Base-by-base conservation (phyloP, 176 grass and related monocot species). In the Zea luxurians region DNA sequence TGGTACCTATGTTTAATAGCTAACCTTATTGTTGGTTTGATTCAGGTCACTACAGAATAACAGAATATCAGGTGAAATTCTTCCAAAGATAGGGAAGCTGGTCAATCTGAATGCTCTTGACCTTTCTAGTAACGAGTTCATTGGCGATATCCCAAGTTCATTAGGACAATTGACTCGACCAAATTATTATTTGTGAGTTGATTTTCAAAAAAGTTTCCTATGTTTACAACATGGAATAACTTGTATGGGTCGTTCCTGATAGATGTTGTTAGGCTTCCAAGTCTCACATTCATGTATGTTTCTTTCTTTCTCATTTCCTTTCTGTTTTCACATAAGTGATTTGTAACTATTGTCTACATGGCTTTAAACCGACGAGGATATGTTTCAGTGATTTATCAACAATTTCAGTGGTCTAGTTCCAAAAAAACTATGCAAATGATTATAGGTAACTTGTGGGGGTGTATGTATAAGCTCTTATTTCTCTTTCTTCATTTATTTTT, bases 271-370 rank as follows among this genome's bases (percentile, higher is more conserved):
- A 92, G 85, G 85, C 92, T 95, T 86, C 77, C 81, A 81, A 87
- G 89, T 78, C 92, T 99, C 79, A 87, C 91, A 84, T 99, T 99
- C 86, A 86, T 99, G 96, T 99, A 92, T 70, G 96, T 90, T 76
- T 52, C 80, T 62, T 27, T 27, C 27, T 27, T 68, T 66, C 45
- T 59, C 15, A 61, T 83, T 71, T 71, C n/a, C 36, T 65, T 52
- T 78, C 72, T 7, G 70, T 4, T 82, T 70, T 46, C 4, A 37
- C 20, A 18, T 1, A 76, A 66, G 52, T 82, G 40, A 17, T 64
- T 47, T 66, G 38, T 65, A 66, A 77, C 35, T 80, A 4, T 55
- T 76, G n/a, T 5, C 63, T 64, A 80, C 45, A 48, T 76, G n/a
- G 11, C 55, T 68, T 83, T 49, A 54, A 68, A 55, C 73, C 84